These are phyloP conservation scores for Amylocystis lapponica DNA, from an alignment of 768 basidiomycete species.

Conservation along the genomic window DNA sequence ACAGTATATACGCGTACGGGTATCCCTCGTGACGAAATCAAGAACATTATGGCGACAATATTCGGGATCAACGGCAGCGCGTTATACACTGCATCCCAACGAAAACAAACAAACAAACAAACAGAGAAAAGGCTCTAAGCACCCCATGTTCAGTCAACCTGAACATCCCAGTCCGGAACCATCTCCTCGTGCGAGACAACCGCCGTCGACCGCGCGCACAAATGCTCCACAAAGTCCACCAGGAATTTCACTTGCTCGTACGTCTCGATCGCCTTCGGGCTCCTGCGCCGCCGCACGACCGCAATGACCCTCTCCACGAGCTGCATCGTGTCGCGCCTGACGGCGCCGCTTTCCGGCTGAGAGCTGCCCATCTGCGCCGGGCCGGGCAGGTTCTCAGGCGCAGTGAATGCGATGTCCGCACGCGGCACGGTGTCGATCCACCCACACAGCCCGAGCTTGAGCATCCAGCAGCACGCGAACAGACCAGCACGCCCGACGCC, in stretches of 20 bases:
- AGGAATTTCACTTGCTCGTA: constrained; percentile 88
- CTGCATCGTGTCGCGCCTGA: constrained; percentile 46
- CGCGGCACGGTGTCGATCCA: constrained; percentile 37
- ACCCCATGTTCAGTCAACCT: constrained; percentile 4
- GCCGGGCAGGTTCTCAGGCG: constrained; percentile 4
- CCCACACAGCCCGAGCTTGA: constrained; percentile 86
- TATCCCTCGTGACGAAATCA: too few species aligned
- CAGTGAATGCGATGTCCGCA: constrained; percentile 3
- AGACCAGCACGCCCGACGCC: constrained; percentile 93
- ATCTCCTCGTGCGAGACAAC: background rate
- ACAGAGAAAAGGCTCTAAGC: too few species aligned
- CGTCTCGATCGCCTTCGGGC: constrained; percentile 89
- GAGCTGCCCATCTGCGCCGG: background rate
- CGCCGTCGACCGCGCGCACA: constrained; percentile 21
- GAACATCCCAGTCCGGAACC: background rate
- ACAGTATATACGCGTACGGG: too few species aligned
- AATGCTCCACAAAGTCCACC: constrained; percentile 66
- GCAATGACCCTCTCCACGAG: constrained; percentile 70
- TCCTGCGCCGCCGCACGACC: constrained; percentile 69
- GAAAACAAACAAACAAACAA: too few species aligned
- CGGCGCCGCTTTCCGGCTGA: constrained; percentile 1
- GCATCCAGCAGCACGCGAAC: constrained; percentile 87
- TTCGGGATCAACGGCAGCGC: too few species aligned
- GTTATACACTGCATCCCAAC: too few species aligned
- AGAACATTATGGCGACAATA: too few species aligned